Evolutionary conservation across 148 eudicot species (phyloP), one percentile per base, ranked within the genome.

Genomic region (Silene latifolia): DNA sequence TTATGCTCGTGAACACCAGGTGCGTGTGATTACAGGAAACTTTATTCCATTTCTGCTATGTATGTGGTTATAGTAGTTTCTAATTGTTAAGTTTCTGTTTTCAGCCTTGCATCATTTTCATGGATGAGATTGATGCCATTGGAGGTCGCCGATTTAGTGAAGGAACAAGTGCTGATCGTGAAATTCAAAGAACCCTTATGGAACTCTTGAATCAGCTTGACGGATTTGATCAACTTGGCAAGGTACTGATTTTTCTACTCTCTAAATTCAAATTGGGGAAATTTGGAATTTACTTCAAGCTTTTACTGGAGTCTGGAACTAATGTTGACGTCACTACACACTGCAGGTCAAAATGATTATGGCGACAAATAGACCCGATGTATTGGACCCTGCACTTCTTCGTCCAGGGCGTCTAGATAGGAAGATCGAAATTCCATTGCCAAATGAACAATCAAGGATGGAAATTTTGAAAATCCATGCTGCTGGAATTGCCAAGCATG

Each of bases 311-410:
- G 2, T 8, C 17, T 62, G 35, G n/a, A 71, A 4, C 12, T 9
- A 42, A 8, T 19, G 13, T 63, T 35, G 71, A 51, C 60, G 4
- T 67, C 32, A 15, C 35, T 70, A 23, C 39, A 23, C n/a, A 8
- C 9, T 68, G 25, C 75, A 81, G 96, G 96, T 91, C 14, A 90
- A 90, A 83, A 92, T 95, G 96, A 95, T 95, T 7, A 95, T 96
- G 99, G 99, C 98, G 42, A 96, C 99, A 70, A 96, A 96, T 76
- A 87, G 98, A 78, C 99, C 98, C 27, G 98, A 96, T 90, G 99
- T 96, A 58, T 75, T 96, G 63, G 99, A 96, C 83, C 99, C 99
- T 63, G 99, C 99, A 18, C 99, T 96, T 82, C 99, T 96, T 73
- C 97, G 99, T 58, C 99, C 99, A 18, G 99, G 99, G 29, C 93